phyloP scores from a whole-genome alignment of 495 filamentous ascomycete genomes.

The Neurospora tetraspora region DNA sequence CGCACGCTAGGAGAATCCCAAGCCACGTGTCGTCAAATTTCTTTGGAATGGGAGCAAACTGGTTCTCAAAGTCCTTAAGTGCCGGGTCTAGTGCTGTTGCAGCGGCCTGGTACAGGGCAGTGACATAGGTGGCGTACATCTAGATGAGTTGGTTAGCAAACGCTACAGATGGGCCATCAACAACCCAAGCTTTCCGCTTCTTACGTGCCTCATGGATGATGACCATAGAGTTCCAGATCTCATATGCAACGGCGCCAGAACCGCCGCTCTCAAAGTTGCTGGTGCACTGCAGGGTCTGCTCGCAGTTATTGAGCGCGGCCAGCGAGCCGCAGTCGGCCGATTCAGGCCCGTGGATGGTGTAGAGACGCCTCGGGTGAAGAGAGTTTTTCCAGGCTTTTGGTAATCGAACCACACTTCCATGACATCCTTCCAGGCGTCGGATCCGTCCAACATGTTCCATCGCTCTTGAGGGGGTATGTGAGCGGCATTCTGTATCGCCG shows the following conservation, averaged over 20 bases:
- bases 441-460: slow-evolving; percentile 15
- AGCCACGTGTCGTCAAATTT: slow-evolving; percentile 11
- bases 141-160: not conserved
- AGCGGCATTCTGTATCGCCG: not conserved
- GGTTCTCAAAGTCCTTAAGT: slow-evolving; percentile 18
- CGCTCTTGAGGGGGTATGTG: slow-evolving; percentile 4
- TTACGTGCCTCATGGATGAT: slow-evolving; percentile 9
- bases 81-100: not conserved
- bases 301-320: not conserved
- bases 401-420: slow-evolving; percentile 5
- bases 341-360: not conserved
- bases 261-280: not conserved
- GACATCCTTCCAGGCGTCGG: slow-evolving; percentile 15
- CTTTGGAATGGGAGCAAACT: slow-evolving; percentile 21
- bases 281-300: not conserved
- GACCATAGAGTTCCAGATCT: slow-evolving; percentile 24
- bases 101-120: not conserved
- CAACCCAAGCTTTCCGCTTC: not conserved
- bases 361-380: not conserved
- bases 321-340: not conserved
- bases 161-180: not conserved
- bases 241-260: slow-evolving; percentile 15
- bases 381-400: slow-evolving; percentile 8
- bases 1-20: slow-evolving; percentile 10
- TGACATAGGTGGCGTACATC: slow-evolving; percentile 1